Percentiles rank a stretch among this genome's conserved stretches.
Conservation (phyloP, 2,329 filamentous ascomycete genomes). For the Xylaria sp. region DNA sequence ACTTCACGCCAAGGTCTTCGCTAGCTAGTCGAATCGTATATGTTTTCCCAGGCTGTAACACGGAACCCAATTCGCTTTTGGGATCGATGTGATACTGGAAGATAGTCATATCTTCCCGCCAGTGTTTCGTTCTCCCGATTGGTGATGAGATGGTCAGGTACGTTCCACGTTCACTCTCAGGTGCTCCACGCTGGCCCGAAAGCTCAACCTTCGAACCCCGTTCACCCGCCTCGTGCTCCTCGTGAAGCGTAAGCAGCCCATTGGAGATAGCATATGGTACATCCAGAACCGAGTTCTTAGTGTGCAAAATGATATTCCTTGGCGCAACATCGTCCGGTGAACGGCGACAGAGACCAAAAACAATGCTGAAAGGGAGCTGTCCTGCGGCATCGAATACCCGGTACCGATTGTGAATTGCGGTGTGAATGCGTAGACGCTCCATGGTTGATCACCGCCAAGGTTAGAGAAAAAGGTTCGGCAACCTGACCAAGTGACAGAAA, state of each 20-base stretch:
- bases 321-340: slow-evolving; percentile 26
- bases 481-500: neutral
- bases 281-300: slow-evolving; percentile 26
- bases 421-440: slow-evolving; percentile 25
- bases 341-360: slow-evolving; percentile 31
- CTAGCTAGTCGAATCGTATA: slow-evolving; percentile 27
- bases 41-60: slow-evolving; percentile 27
- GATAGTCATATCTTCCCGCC: slow-evolving; percentile 18
- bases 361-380: slow-evolving; percentile 28
- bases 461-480: too few species aligned
- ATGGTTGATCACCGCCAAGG: neutral
- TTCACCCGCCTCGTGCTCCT: slow-evolving; percentile 17
- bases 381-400: slow-evolving; percentile 17
- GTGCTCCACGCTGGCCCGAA: neutral
- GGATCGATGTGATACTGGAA: slow-evolving; percentile 29
- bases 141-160: slow-evolving; percentile 30
- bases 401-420: slow-evolving; percentile 23
- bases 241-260: slow-evolving; percentile 28
- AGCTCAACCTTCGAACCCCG: slow-evolving; percentile 11
- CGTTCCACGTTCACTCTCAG: slow-evolving; percentile 15
- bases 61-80: slow-evolving; percentile 28
- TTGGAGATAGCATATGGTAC: slow-evolving; percentile 32
- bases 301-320: slow-evolving; percentile 25
- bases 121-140: slow-evolving; percentile 21
- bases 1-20: slow-evolving; percentile 31